A percentile compares a stretch with the other conserved stretches of the same genome.
These are phyloP conservation scores for Gryganskiella cystojenkinii DNA, from an alignment of 192 early-diverging fungal species.

Conservation along the genomic window DNA sequence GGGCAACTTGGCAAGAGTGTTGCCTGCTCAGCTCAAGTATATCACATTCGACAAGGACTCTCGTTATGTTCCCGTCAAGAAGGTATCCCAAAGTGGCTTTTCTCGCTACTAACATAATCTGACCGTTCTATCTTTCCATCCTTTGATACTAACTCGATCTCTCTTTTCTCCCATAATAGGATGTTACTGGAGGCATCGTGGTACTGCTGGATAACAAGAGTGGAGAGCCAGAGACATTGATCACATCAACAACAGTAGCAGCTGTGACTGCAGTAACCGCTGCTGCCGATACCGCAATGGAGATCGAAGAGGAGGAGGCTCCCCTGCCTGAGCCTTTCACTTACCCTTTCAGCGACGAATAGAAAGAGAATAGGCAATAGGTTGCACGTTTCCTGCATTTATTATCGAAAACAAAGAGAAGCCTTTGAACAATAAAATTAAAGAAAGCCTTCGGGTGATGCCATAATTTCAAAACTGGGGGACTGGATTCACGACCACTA, in stretches of 20 bases:
- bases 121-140: background rate
- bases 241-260: conserved; percentile 56
- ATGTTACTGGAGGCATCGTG: conserved; percentile 85
- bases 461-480: too few species aligned
- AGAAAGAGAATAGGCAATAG: conserved; percentile 7
- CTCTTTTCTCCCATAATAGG: conserved; percentile 26
- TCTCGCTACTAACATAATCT: background rate
- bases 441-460: too few species aligned
- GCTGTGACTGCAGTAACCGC: background rate
- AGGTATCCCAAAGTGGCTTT: conserved; percentile 53
- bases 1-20: conserved; percentile 88
- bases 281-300: conserved; percentile 49
- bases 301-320: conserved; percentile 68
- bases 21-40: conserved; percentile 88
- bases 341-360: conserved; percentile 79
- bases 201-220: conserved; percentile 83
- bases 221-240: conserved; percentile 84
- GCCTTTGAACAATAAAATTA: too few species aligned
- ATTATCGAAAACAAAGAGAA: too few species aligned
- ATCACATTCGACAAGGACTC: conserved; percentile 87
- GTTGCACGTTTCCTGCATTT: too few species aligned
- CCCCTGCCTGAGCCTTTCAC: conserved; percentile 84
- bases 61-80: conserved; percentile 92
- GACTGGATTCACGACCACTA: too few species aligned
- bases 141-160: background rate